A percentile compares a stretch with the other conserved stretches of the same genome.
phyloP scores from a whole-genome alignment of 169 alveolate genomes.

The Cryptosporidium ryanae region DNA sequence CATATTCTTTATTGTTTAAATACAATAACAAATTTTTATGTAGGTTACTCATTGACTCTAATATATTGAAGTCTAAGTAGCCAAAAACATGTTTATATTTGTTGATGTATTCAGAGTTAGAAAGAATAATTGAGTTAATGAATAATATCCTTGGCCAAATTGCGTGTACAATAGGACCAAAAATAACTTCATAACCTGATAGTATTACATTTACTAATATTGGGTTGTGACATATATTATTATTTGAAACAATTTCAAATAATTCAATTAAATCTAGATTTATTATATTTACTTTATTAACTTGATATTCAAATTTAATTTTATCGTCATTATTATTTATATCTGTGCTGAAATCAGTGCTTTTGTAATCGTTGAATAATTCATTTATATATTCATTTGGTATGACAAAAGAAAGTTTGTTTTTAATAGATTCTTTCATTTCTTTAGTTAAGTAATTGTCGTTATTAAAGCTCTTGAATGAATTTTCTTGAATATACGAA shows the following conservation, averaged over 20 bases:
- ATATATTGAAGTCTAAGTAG: slow-evolving; percentile 5
- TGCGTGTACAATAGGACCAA: slow-evolving; percentile 65
- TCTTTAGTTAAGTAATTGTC: not conserved
- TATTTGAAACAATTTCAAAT: slow-evolving; percentile 38
- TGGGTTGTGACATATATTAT: slow-evolving; percentile 32
- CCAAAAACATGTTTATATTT: slow-evolving; percentile 32
- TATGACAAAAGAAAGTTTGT: slow-evolving; percentile 8
- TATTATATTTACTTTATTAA: slow-evolving; percentile 16
- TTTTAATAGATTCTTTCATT: slow-evolving; percentile 1
- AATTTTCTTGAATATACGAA: not conserved
- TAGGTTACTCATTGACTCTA: slow-evolving; percentile 18
- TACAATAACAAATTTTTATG: slow-evolving; percentile 2
- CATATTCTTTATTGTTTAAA: not conserved
- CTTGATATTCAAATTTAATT: slow-evolving; percentile 5
- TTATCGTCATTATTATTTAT: not conserved
- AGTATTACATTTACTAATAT: slow-evolving; percentile 15
- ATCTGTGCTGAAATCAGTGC: not conserved
- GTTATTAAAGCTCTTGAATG: not conserved
- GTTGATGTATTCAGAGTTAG: slow-evolving; percentile 1
- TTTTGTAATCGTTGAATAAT: slow-evolving; percentile 6
- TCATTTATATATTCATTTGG: slow-evolving; percentile 5
- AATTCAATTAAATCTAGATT: slow-evolving; percentile 24
- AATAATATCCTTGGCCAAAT: slow-evolving; percentile 60
- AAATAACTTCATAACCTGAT: slow-evolving; percentile 29
- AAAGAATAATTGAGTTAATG: slow-evolving; percentile 30